Conservation (phyloP, 257 asterid species). For the Salvia splendens region DNA sequence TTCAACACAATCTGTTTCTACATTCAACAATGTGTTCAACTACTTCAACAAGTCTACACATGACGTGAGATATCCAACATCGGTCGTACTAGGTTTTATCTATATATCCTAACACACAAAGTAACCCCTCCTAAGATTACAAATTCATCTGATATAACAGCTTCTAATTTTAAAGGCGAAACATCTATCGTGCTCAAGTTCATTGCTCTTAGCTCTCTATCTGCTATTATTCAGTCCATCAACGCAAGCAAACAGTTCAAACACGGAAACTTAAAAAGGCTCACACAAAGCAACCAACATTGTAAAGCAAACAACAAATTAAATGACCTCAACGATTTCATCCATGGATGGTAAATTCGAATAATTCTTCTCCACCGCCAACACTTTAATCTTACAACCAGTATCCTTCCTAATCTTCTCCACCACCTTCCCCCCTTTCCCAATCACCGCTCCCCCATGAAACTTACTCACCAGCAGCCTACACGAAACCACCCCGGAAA, state of each 20-base stretch:
- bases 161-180: background rate
- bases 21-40: too few species aligned
- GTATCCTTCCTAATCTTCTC: constrained; percentile 71
- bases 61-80: too few species aligned
- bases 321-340: constrained; percentile 68
- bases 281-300: background rate
- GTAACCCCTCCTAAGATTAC: background rate
- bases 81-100: too few species aligned
- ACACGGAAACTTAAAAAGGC: background rate
- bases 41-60: too few species aligned
- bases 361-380: constrained; percentile 43
- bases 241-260: background rate
- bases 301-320: background rate
- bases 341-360: constrained; percentile 39
- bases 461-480: constrained; percentile 54
- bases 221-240: background rate
- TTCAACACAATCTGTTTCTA: too few species aligned
- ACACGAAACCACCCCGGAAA: constrained; percentile 57
- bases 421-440: constrained; percentile 72
- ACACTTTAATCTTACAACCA: constrained; percentile 63
- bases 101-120: too few species aligned
- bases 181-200: background rate
- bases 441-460: constrained; percentile 74
- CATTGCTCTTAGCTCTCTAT: background rate
- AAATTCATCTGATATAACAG: background rate